Evolutionary conservation across 2,329 filamentous ascomycete species (phyloP).

Genomic region (Beauveria pseudobassiana): DNA sequence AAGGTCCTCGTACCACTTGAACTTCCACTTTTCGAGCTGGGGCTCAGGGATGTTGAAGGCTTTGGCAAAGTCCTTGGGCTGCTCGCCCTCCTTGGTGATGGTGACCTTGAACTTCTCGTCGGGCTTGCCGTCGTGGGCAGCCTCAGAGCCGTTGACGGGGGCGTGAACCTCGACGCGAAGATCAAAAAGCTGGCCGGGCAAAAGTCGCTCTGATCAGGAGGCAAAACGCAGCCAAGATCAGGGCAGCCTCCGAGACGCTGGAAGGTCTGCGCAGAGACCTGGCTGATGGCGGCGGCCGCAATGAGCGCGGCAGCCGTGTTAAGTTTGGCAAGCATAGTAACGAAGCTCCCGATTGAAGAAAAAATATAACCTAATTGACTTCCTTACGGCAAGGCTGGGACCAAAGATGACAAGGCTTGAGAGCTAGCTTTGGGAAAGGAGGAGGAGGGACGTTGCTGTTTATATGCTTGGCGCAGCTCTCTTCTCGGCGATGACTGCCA

Average conservation of each 20-base stretch:
- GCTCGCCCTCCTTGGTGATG: constrained; percentile 56
- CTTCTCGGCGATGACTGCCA: not conserved
- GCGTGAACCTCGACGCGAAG: constrained; percentile 77
- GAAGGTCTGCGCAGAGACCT: constrained; percentile 48
- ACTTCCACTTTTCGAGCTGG: constrained; percentile 71
- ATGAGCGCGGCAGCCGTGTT: constrained; percentile 23
- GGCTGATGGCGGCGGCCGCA: constrained; percentile 24
- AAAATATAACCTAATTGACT: not conserved
- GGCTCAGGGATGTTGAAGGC: constrained; percentile 68
- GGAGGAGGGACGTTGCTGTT: not conserved
- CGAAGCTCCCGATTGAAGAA: not conserved
- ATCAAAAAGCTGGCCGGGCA: constrained; percentile 78
- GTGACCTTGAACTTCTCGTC: constrained; percentile 71
- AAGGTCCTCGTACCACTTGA: constrained; percentile 78
- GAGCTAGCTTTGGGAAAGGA: not conserved
- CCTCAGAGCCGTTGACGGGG: constrained; percentile 73
- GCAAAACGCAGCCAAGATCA: constrained; percentile 50
- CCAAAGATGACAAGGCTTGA: not conserved
- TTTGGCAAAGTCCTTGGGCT: constrained; percentile 47
- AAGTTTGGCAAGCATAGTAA: constrained; percentile 29
- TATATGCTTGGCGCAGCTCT: not conserved
- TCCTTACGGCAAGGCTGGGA: not conserved
- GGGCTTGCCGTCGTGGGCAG: constrained; percentile 58
- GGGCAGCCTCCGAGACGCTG: constrained; percentile 53
- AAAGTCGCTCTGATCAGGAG: constrained; percentile 67